These are phyloP conservation scores for Naganishia friedmannii DNA, from an alignment of 768 basidiomycete species.

Conservation along the genomic window DNA sequence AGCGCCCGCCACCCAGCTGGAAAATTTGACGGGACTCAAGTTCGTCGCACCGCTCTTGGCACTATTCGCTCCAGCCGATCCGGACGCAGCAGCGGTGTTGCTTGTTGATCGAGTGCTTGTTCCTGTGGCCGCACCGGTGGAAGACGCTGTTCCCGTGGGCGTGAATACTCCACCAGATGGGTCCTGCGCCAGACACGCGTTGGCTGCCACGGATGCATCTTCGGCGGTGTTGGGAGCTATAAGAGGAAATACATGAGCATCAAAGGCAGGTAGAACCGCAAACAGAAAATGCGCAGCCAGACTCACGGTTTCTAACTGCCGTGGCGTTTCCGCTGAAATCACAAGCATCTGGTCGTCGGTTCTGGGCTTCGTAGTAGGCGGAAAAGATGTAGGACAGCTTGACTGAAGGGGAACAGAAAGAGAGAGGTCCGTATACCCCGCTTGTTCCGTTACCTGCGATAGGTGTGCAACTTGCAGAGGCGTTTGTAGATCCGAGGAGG, in stretches of 20 bases:
- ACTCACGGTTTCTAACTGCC: constrained; percentile 52
- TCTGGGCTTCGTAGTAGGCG: constrained; percentile 67
- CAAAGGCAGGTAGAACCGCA: not conserved
- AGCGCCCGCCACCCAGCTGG: constrained; percentile 4
- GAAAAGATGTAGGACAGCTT: constrained; percentile 81
- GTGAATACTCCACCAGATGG: constrained; percentile 43
- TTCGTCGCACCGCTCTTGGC: not conserved
- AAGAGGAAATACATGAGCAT: not conserved
- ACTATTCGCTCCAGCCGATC: not conserved
- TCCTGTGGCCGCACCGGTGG: constrained; percentile 4
- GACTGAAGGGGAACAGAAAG: constrained; percentile 75
- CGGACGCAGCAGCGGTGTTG: not conserved
- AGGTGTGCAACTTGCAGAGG: constrained; percentile 59
- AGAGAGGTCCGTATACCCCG: constrained; percentile 73
- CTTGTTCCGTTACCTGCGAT: constrained; percentile 70
- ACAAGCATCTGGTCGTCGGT: constrained; percentile 64
- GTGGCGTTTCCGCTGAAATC: constrained; percentile 82
- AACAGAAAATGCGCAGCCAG: not conserved
- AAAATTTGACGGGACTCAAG: not conserved
- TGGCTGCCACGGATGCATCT: constrained; percentile 47
- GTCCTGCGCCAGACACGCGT: constrained; percentile 42
- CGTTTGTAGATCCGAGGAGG: constrained; percentile 63
- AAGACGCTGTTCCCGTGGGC: not conserved
- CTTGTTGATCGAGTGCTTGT: not conserved
- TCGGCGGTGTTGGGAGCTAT: constrained; percentile 48